These are phyloP conservation scores for Persicaria maculosa DNA, from an alignment of 148 eudicot species.

Conservation along the genomic window DNA sequence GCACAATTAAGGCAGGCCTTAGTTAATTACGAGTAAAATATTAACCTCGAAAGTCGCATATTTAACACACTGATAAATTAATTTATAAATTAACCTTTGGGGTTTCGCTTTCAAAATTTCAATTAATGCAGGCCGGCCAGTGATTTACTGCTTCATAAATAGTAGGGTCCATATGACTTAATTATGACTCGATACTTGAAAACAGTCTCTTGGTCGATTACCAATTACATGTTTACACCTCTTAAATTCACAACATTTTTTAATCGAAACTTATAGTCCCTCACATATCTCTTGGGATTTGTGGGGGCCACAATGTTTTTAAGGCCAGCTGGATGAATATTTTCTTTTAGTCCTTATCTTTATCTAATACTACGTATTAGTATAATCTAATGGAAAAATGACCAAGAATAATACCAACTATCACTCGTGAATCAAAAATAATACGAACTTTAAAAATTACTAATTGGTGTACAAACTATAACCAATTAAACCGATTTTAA, in stretches of 20 bases:
- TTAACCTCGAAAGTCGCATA: not conserved
- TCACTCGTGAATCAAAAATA: no score
- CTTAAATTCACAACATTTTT: not conserved
- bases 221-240: not conserved
- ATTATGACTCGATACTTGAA: not conserved
- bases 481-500: no score
- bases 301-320: not conserved
- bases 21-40: not conserved
- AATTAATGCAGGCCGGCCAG: not conserved
- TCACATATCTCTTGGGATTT: not conserved
- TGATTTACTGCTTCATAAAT: no score
- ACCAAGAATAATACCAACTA: no score
- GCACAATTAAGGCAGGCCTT: not conserved
- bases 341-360: not conserved
- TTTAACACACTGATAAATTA: not conserved
- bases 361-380: no score
- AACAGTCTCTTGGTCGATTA: not conserved
- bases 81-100: not conserved
- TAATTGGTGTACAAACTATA: no score
- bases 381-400: no score
- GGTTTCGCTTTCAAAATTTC: not conserved
- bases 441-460: no score
- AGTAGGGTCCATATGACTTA: not conserved
- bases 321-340: not conserved
- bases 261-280: not conserved